Percentiles rank a stretch among this genome's conserved stretches.
phyloP scores from a whole-genome alignment of 2,329 filamentous ascomycete genomes.

The Alternaria gaisen region DNA sequence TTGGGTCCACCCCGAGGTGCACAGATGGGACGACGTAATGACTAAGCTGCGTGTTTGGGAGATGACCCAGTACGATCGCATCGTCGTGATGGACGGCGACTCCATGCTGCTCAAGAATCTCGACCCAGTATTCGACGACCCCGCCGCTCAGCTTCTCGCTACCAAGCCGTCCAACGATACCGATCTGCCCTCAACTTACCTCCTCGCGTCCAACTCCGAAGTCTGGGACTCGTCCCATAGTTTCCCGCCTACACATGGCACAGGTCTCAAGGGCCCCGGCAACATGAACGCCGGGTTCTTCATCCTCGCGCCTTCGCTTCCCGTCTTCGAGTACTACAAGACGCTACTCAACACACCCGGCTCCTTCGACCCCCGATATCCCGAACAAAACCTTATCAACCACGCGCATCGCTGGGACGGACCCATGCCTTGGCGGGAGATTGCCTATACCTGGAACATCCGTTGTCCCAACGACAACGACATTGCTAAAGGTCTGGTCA shows the following conservation, averaged over 20 bases:
- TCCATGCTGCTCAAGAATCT: conserved; percentile 41
- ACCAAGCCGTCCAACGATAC: conserved; percentile 7
- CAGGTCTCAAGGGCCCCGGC: conserved; percentile 39
- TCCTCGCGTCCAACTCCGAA: conserved; percentile 47
- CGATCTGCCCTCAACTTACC: conserved; percentile 42
- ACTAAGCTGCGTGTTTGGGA: conserved; percentile 53
- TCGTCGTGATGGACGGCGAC: conserved; percentile 51
- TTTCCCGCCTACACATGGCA: conserved; percentile 44
- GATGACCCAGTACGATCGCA: conserved; percentile 47
- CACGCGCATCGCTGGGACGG: conserved; percentile 47
- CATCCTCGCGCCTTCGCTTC: conserved; percentile 42
- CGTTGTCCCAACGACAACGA: conserved; percentile 49
- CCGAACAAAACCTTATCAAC: conserved; percentile 52
- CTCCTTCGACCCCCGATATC: conserved; percentile 44
- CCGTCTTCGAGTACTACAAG: conserved; percentile 46
- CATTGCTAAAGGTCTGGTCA: conserved; percentile 47
- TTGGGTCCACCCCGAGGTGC: conserved; percentile 26
- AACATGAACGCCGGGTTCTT: conserved; percentile 53
- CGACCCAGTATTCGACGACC: conserved; percentile 49
- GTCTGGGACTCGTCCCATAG: conserved; percentile 40
- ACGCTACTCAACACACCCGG: conserved; percentile 38
- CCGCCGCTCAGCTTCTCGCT: conserved; percentile 25
- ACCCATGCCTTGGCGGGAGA: conserved; percentile 53
- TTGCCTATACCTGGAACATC: conserved; percentile 51
- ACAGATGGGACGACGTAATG: conserved; percentile 48